Evolutionary conservation across 345 rosid species (phyloP), one percentile per base, ranked within the genome.

Genomic region (Populus davidiana): DNA sequence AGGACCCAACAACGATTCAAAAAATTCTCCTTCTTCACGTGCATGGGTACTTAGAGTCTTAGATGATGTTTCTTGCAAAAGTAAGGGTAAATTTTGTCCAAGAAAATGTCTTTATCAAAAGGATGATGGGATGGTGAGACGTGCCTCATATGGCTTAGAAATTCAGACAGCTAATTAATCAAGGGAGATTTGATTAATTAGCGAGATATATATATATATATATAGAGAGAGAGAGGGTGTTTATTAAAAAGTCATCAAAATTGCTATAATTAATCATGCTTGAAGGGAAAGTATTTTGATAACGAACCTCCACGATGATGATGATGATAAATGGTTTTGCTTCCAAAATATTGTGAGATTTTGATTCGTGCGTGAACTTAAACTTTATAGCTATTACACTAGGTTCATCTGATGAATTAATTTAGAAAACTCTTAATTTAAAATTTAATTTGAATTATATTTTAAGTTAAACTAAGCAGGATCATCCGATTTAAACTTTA

Each of bases 1-100:
- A 75, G 75, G 82, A 78, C 82, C 80, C 71, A 83, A 75, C 87
- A 80, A 56, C 27, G 69, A 75, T 75, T 64, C 80, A 49, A 65
- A 77, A 65, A 65, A 59, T 80, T 72, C 77, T 72, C 64, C 72
- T 67, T 17, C 33, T 85, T 79, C 85, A 85, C 84, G 82, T 80
- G 83, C 80, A 52, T 47, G 66, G 18, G 21, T 50, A 50, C 75
- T 6, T 2, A n/a, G n/a, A n/a, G n/a, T n/a, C n/a, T n/a, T n/a
- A 4, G 8, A 11, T 21, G 35, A 59, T n/a, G 25, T 56, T 56
- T 38, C 67, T 21, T 38, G 20, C 67, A 38, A 59, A 73, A 38
- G 17, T 1, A 14, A 17, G 50, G 76, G 76, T 23, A 38, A 73
- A 23, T 3, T 21, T 21, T 20, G 75, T 72, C 65, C 41, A 65